Percentiles rank a stretch among this genome's conserved stretches.
These are phyloP conservation scores for Xylariomycetidae sp. DNA, from an alignment of 2,329 filamentous ascomycete species.

Conservation along the genomic window DNA sequence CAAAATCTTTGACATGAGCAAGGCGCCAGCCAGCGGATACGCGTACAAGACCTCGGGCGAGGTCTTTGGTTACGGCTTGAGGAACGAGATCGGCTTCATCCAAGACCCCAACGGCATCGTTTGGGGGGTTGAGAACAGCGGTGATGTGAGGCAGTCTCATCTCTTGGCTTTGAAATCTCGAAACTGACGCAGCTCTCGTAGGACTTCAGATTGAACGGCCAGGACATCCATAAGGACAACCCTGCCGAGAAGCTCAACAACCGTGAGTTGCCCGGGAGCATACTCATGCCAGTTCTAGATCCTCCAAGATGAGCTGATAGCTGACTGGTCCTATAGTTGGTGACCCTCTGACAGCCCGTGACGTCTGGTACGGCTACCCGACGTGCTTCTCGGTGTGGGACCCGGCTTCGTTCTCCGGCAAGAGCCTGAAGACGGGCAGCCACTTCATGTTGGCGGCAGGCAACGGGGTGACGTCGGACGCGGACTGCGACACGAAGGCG, in stretches of 20 bases:
- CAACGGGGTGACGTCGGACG: conserved; percentile 11
- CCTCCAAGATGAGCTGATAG: neutral
- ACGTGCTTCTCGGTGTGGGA: conserved; percentile 53
- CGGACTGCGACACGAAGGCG: conserved; percentile 14
- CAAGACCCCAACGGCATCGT: conserved; percentile 37
- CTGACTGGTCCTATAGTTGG: conserved; percentile 16
- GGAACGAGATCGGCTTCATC: conserved; percentile 57
- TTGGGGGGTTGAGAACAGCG: conserved; percentile 32
- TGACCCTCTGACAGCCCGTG: conserved; percentile 22
- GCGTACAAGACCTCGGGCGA: conserved; percentile 34
- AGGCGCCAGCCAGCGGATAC: conserved; percentile 29
- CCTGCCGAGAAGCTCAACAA: conserved; percentile 63
- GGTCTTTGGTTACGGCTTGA: conserved; percentile 38
- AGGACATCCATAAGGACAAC: conserved; percentile 54
- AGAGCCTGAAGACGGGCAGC: conserved; percentile 14
- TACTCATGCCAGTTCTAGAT: neutral
- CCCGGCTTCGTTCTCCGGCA: conserved; percentile 28
- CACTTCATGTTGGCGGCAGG: conserved; percentile 15
- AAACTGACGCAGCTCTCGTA: conserved; percentile 45
- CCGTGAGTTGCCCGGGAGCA: conserved; percentile 29
- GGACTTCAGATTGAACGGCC: conserved; percentile 44
- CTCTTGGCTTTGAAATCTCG: neutral
- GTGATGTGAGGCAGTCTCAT: conserved; percentile 8
- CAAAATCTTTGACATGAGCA: conserved; percentile 35
- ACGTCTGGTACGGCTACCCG: conserved; percentile 51